A percentile compares a stretch with the other conserved stretches of the same genome.
Conservation (phyloP, 139 green algal genomes). For the Ettlia oleoabundans region DNA sequence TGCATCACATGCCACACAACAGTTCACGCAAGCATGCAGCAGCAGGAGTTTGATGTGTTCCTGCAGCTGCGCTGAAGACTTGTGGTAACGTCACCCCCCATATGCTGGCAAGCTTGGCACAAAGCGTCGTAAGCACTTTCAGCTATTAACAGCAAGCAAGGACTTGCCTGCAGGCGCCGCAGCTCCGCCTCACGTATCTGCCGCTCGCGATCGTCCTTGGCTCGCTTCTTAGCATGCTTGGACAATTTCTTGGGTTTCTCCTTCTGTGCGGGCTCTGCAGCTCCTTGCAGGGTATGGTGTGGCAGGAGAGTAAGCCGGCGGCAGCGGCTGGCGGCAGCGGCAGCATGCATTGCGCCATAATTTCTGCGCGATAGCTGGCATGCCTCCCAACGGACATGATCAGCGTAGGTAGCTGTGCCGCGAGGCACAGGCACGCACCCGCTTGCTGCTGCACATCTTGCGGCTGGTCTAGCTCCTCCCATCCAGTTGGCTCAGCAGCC, state of each 20-base stretch:
- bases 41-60: neutral
- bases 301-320: neutral
- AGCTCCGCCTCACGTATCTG: slow-evolving; percentile 68
- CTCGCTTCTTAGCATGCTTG: slow-evolving; percentile 69
- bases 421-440: neutral
- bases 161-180: slow-evolving; percentile 45
- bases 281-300: neutral
- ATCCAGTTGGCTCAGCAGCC: slow-evolving; percentile 19
- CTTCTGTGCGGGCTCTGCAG: slow-evolving; percentile 25
- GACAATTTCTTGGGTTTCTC: slow-evolving; percentile 42
- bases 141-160: no score
- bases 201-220: slow-evolving; percentile 61
- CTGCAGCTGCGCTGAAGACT: no score
- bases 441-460: slow-evolving; percentile 35
- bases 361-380: no score
- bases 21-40: neutral
- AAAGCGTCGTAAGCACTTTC: no score
- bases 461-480: slow-evolving; percentile 33
- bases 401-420: neutral
- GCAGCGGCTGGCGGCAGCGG: neutral
- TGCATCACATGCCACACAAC: no score
- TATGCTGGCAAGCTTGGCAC: no score
- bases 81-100: no score
- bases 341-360: slow-evolving; percentile 25
- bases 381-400: no score